Conservation (phyloP, 768 basidiomycete genomes). For the Pleurotus ostreatus region DNA sequence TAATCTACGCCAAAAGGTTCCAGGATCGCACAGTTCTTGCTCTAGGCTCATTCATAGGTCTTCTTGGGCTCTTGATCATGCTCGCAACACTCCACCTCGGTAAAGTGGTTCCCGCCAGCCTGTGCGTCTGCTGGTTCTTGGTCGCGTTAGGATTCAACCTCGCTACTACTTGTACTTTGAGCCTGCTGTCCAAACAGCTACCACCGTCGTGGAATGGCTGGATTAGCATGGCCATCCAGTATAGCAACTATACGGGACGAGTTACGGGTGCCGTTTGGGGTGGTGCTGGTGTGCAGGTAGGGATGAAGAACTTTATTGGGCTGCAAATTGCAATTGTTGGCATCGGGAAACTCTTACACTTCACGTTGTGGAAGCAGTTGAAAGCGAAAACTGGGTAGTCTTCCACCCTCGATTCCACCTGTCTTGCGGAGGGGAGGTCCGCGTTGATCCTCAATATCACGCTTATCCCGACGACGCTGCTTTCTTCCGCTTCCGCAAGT, state of each 20-base stretch:
- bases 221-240: constrained; percentile 59
- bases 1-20: constrained; percentile 37
- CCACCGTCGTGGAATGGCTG: constrained; percentile 57
- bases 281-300: constrained; percentile 54
- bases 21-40: constrained; percentile 48
- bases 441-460: no score
- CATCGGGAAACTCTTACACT: constrained; percentile 51
- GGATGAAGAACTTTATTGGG: constrained; percentile 58
- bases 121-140: constrained; percentile 68
- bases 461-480: no score
- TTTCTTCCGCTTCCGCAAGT: no score
- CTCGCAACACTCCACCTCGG: constrained; percentile 10
- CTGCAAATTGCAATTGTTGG: constrained; percentile 59
- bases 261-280: constrained; percentile 67
- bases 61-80: constrained; percentile 12
- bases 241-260: constrained; percentile 64
- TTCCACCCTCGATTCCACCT: not conserved
- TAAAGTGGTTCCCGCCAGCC: constrained; percentile 21
- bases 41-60: constrained; percentile 23
- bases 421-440: no score
- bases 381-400: constrained; percentile 60
- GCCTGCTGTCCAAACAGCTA: constrained; percentile 64
- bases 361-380: constrained; percentile 55
- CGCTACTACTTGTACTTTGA: constrained; percentile 65
- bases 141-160: constrained; percentile 73